phyloP scores from a whole-genome alignment of 106 monocot genomes.

The Amphibolis antarctica region DNA sequence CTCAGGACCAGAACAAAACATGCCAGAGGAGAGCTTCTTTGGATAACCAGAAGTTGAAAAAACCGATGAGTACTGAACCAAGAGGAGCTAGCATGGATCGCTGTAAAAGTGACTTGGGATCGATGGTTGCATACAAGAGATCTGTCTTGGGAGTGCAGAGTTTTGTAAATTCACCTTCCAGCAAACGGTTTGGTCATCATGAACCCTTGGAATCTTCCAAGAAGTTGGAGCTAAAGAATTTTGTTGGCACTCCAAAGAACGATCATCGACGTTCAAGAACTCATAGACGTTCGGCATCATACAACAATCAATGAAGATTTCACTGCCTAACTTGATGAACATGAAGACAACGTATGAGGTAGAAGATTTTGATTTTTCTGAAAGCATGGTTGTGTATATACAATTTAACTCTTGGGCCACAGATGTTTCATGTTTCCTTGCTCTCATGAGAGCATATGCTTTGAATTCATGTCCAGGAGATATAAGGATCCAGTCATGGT shows the following conservation, averaged over 20 bases:
- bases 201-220: conserved; percentile 13
- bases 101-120: conserved; percentile 33
- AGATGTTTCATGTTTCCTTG: no score
- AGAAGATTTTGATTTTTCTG: no score
- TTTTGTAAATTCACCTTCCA: not conserved
- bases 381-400: no score
- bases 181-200: not conserved
- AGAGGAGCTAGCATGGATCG: conserved; percentile 4
- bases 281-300: conserved; percentile 19
- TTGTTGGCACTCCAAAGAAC: conserved; percentile 28
- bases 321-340: no score
- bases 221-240: conserved; percentile 32
- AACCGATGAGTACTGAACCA: not conserved
- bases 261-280: not conserved
- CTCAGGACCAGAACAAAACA: conserved; percentile 1
- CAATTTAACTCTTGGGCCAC: no score
- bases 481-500: no score
- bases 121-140: not conserved
- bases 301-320: not conserved
- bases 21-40: not conserved
- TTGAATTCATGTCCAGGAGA: no score
- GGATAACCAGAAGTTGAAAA: conserved; percentile 8
- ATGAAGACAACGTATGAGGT: no score
- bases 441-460: no score
- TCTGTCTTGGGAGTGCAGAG: conserved; percentile 2